Evolutionary conservation across 2,329 filamentous ascomycete species (phyloP).

Genomic region (Botrytis galanthina): DNA sequence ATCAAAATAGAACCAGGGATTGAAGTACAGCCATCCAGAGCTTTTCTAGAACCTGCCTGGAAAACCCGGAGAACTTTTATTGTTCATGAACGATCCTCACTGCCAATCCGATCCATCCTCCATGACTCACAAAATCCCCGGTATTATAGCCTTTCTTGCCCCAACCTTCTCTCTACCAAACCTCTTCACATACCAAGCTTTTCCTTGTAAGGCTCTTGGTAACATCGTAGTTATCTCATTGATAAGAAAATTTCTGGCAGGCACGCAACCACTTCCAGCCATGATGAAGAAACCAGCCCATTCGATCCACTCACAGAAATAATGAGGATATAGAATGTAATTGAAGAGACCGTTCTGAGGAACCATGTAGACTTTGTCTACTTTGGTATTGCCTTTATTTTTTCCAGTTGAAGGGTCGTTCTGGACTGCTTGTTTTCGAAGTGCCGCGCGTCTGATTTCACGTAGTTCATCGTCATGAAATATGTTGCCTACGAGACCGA

Average conservation of each 20-base stretch:
- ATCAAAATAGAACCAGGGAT: neutral
- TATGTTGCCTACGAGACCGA: conserved; percentile 77
- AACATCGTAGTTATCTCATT: conserved; percentile 92
- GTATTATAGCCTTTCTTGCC: conserved; percentile 70
- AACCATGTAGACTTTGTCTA: conserved; percentile 83
- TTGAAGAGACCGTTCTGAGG: conserved; percentile 80
- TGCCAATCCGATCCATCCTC: neutral
- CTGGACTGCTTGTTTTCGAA: conserved; percentile 52
- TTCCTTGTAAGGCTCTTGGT: conserved; percentile 77
- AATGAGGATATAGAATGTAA: conserved; percentile 86
- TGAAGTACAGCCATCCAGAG: neutral
- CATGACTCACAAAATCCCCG: conserved; percentile 40
- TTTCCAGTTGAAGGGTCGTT: conserved; percentile 34
- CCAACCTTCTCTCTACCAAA: conserved; percentile 84
- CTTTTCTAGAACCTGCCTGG: neutral
- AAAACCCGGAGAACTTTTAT: neutral
- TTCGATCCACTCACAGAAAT: conserved; percentile 95
- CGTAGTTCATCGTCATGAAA: conserved; percentile 88
- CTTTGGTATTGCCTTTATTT: conserved; percentile 40
- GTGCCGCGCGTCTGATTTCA: conserved; percentile 74
- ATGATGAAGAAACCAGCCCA: conserved; percentile 88
- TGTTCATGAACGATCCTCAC: neutral
- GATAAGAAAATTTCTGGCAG: conserved; percentile 76
- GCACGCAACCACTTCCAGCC: conserved; percentile 63
- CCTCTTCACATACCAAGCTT: conserved; percentile 80